Evolutionary conservation across 2,329 filamentous ascomycete species (phyloP).

Genomic region (Diplodia scrobiculata): DNA sequence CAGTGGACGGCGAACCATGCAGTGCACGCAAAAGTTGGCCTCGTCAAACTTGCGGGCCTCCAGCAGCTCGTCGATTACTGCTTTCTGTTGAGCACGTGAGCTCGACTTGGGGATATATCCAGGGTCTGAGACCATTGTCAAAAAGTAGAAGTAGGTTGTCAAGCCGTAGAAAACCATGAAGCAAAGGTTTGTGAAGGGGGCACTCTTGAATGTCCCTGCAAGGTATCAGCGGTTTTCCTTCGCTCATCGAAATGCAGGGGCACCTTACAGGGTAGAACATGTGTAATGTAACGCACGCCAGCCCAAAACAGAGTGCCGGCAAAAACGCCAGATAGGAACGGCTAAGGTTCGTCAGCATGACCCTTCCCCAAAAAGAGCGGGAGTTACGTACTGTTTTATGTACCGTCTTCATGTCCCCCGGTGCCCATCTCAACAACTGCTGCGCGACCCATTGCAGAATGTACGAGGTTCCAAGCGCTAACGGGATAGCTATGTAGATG

Average conservation of each 20-base stretch:
- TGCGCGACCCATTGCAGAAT: slow-evolving; percentile 75
- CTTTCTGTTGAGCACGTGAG: slow-evolving; percentile 86
- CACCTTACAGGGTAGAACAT: slow-evolving; percentile 68
- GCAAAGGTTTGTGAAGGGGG: slow-evolving; percentile 74
- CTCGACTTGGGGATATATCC: slow-evolving; percentile 90
- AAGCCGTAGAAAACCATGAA: slow-evolving; percentile 67
- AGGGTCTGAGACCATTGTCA: slow-evolving; percentile 84
- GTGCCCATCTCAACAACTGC: slow-evolving; percentile 77
- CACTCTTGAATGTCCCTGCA: slow-evolving; percentile 63
- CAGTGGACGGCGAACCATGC: slow-evolving; percentile 90
- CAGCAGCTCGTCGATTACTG: slow-evolving; percentile 83
- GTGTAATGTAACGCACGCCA: slow-evolving; percentile 72
- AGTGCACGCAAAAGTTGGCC: slow-evolving; percentile 87
- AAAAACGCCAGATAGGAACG: slow-evolving; percentile 93
- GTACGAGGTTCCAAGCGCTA: slow-evolving; percentile 67
- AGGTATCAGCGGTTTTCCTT: slow-evolving; percentile 39
- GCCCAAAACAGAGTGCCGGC: slow-evolving; percentile 81
- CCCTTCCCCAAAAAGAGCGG: not conserved
- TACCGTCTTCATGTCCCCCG: slow-evolving; percentile 82
- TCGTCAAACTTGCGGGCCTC: slow-evolving; percentile 88
- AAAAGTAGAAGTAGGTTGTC: slow-evolving; percentile 82
- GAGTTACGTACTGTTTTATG: slow-evolving; percentile 76
- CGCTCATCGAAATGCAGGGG: not conserved
- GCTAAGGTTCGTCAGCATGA: slow-evolving; percentile 52
- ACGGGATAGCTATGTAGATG: slow-evolving; percentile 73